Conservation (phyloP, 805 yeast species). For the Kazachstania psychrophila region DNA sequence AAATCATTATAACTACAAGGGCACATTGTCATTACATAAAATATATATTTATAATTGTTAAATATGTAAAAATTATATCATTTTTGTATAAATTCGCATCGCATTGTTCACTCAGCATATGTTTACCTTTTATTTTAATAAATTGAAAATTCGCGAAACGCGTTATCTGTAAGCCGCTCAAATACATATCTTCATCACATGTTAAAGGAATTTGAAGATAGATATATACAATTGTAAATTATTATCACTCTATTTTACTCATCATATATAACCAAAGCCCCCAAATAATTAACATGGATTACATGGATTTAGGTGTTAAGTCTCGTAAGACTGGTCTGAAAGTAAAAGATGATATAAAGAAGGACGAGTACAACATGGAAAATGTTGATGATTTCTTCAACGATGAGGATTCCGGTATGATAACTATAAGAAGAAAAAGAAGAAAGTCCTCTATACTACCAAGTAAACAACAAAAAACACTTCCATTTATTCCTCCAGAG, state of each 20-base stretch:
- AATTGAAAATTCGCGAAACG: too few relatives aligned
- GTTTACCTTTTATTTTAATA: too few relatives aligned
- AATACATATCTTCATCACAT: not conserved
- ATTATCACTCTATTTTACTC: not conserved
- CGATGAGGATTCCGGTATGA: conserved; percentile 34
- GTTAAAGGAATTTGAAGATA: not conserved
- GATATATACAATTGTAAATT: not conserved
- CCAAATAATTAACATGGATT: too few relatives aligned
- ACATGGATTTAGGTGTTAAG: conserved; percentile 43
- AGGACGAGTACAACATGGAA: conserved; percentile 18
- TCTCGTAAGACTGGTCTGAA: conserved; percentile 56
- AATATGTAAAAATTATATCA: not conserved
- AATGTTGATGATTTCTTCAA: conserved; percentile 54
- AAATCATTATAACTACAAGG: not conserved
- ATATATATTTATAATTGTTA: too few relatives aligned
- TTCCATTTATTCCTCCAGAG: too few relatives aligned
- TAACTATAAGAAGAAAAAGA: conserved; percentile 10
- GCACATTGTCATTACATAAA: too few relatives aligned
- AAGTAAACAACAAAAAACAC: not conserved
- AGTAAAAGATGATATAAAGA: conserved; percentile 9
- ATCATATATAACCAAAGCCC: not conserved
- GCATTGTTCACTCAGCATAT: too few relatives aligned
- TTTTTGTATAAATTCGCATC: not conserved
- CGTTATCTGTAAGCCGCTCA: too few relatives aligned
- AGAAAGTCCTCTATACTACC: conserved; percentile 19